Percentiles rank a stretch among this genome's conserved stretches.
Conservation (phyloP, 116 monocot genomes). For the Cymodocea nodosa region DNA sequence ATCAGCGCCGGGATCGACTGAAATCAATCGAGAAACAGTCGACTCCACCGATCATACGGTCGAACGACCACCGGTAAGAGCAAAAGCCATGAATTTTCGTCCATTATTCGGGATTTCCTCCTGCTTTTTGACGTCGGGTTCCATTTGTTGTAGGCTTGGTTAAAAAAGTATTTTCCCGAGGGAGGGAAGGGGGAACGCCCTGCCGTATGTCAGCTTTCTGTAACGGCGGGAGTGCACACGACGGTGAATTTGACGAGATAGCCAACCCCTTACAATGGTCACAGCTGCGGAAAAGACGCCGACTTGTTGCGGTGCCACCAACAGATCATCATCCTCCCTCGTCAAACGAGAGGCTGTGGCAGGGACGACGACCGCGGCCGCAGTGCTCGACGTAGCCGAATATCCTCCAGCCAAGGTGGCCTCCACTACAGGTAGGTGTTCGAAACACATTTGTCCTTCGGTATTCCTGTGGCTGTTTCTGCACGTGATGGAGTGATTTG, state of each 20-base stretch:
- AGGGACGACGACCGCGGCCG: slow-evolving; percentile 13
- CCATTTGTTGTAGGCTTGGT: too few relatives aligned
- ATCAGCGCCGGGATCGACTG: too few relatives aligned
- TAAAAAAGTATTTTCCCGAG: too few relatives aligned
- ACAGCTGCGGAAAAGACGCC: slow-evolving; percentile 92
- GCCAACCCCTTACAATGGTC: slow-evolving; percentile 92
- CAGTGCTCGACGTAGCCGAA: slow-evolving; percentile 37
- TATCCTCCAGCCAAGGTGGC: slow-evolving; percentile 39
- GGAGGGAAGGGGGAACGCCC: not conserved
- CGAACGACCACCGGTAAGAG: too few relatives aligned
- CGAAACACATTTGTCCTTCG: not conserved
- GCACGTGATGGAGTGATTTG: not conserved
- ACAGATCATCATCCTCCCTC: not conserved
- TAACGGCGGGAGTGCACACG: slow-evolving; percentile 23
- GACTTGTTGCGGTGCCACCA: slow-evolving; percentile 32
- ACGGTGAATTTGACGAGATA: slow-evolving; percentile 57
- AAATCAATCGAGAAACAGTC: too few relatives aligned
- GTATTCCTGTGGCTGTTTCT: not conserved
- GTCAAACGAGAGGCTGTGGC: slow-evolving; percentile 1
- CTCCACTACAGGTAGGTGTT: slow-evolving; percentile 39
- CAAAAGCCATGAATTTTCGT: too few relatives aligned
- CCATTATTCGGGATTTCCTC: too few relatives aligned
- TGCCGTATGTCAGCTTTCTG: slow-evolving; percentile 80
- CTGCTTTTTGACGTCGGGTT: too few relatives aligned
- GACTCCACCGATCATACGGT: too few relatives aligned